phyloP scores from a whole-genome alignment of 352 stramenopile genomes.

The Globisporangium parvum region DNA sequence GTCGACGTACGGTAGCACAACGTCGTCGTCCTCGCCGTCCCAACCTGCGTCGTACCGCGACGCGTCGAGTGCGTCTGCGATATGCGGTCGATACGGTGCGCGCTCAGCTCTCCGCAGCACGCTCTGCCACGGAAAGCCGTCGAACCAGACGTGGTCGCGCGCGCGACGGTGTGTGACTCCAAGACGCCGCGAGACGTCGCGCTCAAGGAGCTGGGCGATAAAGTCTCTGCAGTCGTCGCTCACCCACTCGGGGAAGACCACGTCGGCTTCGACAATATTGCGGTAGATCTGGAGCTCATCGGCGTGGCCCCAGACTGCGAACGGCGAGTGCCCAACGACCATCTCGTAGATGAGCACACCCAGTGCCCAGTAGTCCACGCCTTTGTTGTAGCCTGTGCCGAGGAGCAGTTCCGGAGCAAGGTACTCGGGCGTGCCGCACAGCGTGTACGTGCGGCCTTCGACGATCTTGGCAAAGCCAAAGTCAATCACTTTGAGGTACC shows the following conservation, averaged over 20 bases:
- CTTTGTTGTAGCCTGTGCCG: slow-evolving; percentile 87
- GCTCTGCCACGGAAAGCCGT: slow-evolving; percentile 83
- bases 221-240: slow-evolving; percentile 88
- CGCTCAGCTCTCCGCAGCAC: slow-evolving; percentile 84
- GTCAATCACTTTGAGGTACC: slow-evolving; percentile 91
- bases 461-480: slow-evolving; percentile 94
- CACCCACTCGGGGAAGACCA: slow-evolving; percentile 89
- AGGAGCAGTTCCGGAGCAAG: slow-evolving; percentile 91
- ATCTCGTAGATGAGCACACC: slow-evolving; percentile 92
- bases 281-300: slow-evolving; percentile 93
- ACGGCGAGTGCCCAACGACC: slow-evolving; percentile 85
- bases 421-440: slow-evolving; percentile 93
- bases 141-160: slow-evolving; percentile 90
- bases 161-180: slow-evolving; percentile 86
- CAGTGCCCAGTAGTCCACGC: slow-evolving; percentile 90
- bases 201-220: slow-evolving; percentile 88
- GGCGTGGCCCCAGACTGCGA: slow-evolving; percentile 89
- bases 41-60: slow-evolving; percentile 89
- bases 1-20: slow-evolving; percentile 33
- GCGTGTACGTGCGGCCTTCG: slow-evolving; percentile 85
- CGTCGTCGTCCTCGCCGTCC: slow-evolving; percentile 39
- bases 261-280: slow-evolving; percentile 89
- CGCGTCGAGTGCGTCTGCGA: slow-evolving; percentile 86
- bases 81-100: slow-evolving; percentile 86
- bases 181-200: slow-evolving; percentile 87